Base-by-base conservation (phyloP, 1,284 basidiomycete genomes). In the Irpex sp. region DNA sequence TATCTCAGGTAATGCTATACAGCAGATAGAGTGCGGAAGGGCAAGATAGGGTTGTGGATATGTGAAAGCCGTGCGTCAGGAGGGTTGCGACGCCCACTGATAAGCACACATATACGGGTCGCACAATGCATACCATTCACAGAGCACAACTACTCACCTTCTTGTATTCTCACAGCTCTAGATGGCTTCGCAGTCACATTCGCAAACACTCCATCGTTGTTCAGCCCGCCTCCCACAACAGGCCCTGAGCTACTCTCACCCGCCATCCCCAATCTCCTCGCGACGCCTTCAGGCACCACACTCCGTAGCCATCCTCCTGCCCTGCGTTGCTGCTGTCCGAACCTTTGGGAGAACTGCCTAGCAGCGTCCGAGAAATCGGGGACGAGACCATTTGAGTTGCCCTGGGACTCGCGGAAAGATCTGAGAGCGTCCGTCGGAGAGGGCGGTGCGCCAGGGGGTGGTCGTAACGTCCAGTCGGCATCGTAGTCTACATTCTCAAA, bases 101-200 rank as follows among this genome's bases (percentile, higher is more conserved):
- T 50, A 50, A 50, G 49, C 17, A 19, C 17, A 17, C 49, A 8
- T n/a, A 50, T 11, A 17, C 49, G 49, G 3, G 19, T 50, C n/a
- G n/a, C 19, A 17, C 11, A 11, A 50, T 11, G 13, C 15, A 19
- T 6, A 46, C 31, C 3, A 31, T 31, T 5, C 31, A 47, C 57
- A 53, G 43, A 36, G 58, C 51, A 53, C 4, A 39, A 31, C 15
- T 43, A 57, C 81, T 39, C 61, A 90, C 90, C 90, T 67, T 89
- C 83, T 70, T 79, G 86, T 21, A 89, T 82, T 72, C 77, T 84
- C 15, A 83, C 77, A 53, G 83, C 81, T 21, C 78, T 71, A 50
- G 84, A 79, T 11, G 97, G 97, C 72, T 98, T 97, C 2, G 97
- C 97, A 51, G 89, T 91, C 26, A 99, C 88, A 74, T 99, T 99